Evolutionary conservation across 257 asterid genomes (phyloP).

Genomic region (Cruciata laevipes): DNA sequence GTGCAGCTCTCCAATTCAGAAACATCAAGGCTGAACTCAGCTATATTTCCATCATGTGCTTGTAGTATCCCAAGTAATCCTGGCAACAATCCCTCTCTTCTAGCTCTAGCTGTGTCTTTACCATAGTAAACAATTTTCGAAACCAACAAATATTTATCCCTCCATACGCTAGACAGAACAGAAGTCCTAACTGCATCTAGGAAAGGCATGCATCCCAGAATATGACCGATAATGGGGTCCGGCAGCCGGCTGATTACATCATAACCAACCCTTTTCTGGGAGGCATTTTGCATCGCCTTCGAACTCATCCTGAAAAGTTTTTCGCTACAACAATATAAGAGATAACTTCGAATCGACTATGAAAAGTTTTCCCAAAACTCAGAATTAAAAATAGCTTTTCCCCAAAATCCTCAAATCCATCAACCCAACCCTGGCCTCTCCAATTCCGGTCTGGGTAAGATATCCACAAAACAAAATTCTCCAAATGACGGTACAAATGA

Average conservation of each 20-base stretch:
- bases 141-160: not conserved
- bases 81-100: not conserved
- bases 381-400: too few relatives aligned
- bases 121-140: not conserved
- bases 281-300: not conserved
- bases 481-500: not conserved
- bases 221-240: not conserved
- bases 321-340: not conserved
- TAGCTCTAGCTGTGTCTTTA: not conserved
- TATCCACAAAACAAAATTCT: not conserved
- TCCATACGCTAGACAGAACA: constrained; percentile 6
- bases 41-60: constrained; percentile 10
- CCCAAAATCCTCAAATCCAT: too few relatives aligned
- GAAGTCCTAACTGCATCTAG: constrained; percentile 12
- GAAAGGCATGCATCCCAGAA: constrained; percentile 5
- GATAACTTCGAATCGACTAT: not conserved
- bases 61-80: not conserved
- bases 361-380: too few relatives aligned
- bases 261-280: not conserved
- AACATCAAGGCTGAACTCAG: constrained; percentile 7
- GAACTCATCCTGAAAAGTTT: not conserved
- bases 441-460: too few relatives aligned
- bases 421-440: too few relatives aligned
- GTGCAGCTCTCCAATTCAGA: constrained; percentile 3
- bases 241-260: constrained; percentile 10